Conservation (phyloP, 352 stramenopile species). For the Phytophthora colocasiae region DNA sequence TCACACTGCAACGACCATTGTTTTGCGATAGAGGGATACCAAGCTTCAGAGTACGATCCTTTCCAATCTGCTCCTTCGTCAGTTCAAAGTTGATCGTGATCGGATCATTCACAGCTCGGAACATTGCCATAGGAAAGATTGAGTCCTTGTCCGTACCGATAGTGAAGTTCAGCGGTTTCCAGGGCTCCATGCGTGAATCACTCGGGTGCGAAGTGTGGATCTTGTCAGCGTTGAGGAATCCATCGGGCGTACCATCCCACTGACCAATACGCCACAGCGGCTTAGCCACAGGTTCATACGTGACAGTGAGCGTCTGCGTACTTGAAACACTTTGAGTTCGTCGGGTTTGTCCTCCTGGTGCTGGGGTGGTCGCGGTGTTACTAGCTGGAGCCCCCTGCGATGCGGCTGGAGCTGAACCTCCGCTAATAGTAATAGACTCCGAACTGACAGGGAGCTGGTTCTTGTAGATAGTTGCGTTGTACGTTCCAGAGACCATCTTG, state of each 20-base stretch:
- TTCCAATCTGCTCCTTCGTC: constrained; percentile 33
- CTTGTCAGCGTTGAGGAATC: constrained; percentile 63
- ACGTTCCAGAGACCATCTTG: constrained; percentile 53
- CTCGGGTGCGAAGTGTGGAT: constrained; percentile 64
- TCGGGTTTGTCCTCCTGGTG: background rate
- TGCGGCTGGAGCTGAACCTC: constrained; percentile 1
- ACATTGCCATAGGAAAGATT: constrained; percentile 56
- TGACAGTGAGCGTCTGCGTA: constrained; percentile 35
- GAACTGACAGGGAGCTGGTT: constrained; percentile 58
- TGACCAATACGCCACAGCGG: constrained; percentile 58
- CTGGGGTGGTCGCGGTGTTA: background rate
- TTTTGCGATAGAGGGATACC: constrained; percentile 55
- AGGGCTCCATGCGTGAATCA: constrained; percentile 49
- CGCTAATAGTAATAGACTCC: constrained; percentile 31
- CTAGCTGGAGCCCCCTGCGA: background rate
- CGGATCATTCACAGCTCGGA: constrained; percentile 58
- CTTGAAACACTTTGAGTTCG: constrained; percentile 13
- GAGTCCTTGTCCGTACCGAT: constrained; percentile 33
- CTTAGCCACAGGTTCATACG: constrained; percentile 21
- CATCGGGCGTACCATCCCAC: constrained; percentile 59
- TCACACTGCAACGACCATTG: constrained; percentile 47
- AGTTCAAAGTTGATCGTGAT: constrained; percentile 51
- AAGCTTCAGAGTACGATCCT: constrained; percentile 45
- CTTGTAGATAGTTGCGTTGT: constrained; percentile 65
- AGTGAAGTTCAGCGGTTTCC: constrained; percentile 38